Conservation (phyloP, 2,329 filamentous ascomycete genomes). For the Colletotrichum noveboracense region DNA sequence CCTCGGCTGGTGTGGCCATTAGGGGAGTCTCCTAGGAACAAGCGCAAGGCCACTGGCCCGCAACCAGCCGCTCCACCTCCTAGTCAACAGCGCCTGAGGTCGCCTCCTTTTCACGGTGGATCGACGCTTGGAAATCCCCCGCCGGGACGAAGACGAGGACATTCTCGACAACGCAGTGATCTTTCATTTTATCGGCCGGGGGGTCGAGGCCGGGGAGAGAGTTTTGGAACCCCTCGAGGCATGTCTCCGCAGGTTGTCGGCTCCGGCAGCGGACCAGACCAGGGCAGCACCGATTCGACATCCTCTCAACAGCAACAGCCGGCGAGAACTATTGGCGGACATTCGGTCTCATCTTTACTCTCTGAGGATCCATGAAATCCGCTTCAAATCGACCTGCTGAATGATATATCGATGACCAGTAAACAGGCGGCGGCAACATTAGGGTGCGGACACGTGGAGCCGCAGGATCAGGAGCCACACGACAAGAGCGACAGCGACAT, state of each 20-base stretch:
- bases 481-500: constrained; percentile 28
- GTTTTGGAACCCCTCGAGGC: constrained; percentile 37
- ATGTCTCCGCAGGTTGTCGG: constrained; percentile 40
- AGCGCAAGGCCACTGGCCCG: constrained; percentile 76
- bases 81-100: constrained; percentile 50
- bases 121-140: constrained; percentile 58
- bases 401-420: constrained; percentile 23
- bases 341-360: constrained; percentile 50
- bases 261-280: constrained; percentile 36
- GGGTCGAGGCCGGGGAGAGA: constrained; percentile 41
- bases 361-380: constrained; percentile 40
- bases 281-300: constrained; percentile 12
- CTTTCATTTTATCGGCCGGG: constrained; percentile 54
- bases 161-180: constrained; percentile 71
- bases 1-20: constrained; percentile 45
- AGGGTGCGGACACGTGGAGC: constrained; percentile 29
- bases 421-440: constrained; percentile 7
- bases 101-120: constrained; percentile 56
- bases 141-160: constrained; percentile 59
- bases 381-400: not conserved
- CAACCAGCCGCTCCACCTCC: constrained; percentile 51
- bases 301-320: constrained; percentile 25
- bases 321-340: constrained; percentile 26
- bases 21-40: constrained; percentile 76
- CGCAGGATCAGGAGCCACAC: constrained; percentile 34